Evolutionary conservation across 2,329 filamentous ascomycete species (phyloP).

Genomic region (Teratosphaeriaceae sp.): DNA sequence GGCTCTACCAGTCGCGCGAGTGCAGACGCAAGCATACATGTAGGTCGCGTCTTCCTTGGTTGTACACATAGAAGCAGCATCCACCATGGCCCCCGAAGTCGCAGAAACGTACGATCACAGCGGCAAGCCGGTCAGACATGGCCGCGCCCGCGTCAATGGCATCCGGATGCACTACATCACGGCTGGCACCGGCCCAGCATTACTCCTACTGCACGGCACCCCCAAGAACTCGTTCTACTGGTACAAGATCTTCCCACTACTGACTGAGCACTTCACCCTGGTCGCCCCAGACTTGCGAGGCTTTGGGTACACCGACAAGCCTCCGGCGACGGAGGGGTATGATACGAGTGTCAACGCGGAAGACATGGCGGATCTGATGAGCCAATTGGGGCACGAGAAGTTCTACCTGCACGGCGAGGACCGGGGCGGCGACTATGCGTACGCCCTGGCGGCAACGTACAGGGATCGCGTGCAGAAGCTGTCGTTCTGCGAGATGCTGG

Average conservation of each 20-base stretch:
- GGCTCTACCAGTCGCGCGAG: no score
- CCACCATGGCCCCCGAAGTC: conserved; percentile 1
- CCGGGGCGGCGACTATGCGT: conserved; percentile 31
- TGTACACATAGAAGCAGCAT: background rate
- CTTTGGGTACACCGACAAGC: conserved; percentile 36
- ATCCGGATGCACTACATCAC: conserved; percentile 30
- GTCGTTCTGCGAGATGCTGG: conserved; percentile 30
- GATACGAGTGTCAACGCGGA: conserved; percentile 31
- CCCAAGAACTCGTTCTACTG: conserved; percentile 32
- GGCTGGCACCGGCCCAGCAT: conserved; percentile 23
- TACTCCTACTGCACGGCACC: conserved; percentile 27
- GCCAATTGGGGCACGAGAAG: conserved; percentile 26
- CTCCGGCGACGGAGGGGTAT: conserved; percentile 33
- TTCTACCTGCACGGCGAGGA: conserved; percentile 32
- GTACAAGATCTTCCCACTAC: conserved; percentile 30
- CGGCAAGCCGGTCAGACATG: conserved; percentile 22
- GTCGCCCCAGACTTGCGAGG: conserved; percentile 33
- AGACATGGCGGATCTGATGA: conserved; percentile 32
- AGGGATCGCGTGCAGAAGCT: conserved; percentile 27
- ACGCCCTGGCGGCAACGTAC: conserved; percentile 28
- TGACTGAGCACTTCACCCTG: conserved; percentile 31
- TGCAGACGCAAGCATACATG: no score
- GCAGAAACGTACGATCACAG: conserved; percentile 28
- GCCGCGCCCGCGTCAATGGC: conserved; percentile 27
- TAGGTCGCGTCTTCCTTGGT: background rate